Evolutionary conservation across 2,329 filamentous ascomycete species (phyloP), one percentile per base, ranked within the genome.

Genomic region (Sarocladium brachiariae): DNA sequence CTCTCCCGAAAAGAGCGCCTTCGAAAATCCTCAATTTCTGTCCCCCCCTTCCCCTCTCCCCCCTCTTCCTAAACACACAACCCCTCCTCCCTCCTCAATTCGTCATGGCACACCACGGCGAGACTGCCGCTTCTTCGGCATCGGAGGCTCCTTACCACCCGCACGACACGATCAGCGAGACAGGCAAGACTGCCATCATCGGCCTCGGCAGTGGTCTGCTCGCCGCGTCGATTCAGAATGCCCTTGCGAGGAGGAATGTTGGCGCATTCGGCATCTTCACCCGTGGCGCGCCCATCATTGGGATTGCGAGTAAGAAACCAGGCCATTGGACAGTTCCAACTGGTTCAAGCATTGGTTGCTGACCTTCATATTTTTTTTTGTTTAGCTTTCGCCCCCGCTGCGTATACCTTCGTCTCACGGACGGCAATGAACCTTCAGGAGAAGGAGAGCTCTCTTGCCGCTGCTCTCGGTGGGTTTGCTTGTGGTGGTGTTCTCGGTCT

Each of bases 351-450:
- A 52, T 55, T n/a, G 8, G 18, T 8, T 23, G 24, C 16, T 16
- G 34, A 10, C 16, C 14, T 16, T n/a, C 45, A 27, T 25, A 48
- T 30, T 4, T 35, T 21, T 3, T 33, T 4, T 21, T 24, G 25
- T 35, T 19, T 49, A 72, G 73, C 67, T 56, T 65, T 65, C 49
- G 64, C 61, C 68, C 87, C 87, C 62, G 83, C 81, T 61, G 78
- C 84, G 54, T 95, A 89, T 70, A 78, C 81, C 61, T 96, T 96
- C 74, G 77, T 84, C 59, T 84, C 80, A 60, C 79, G 78, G 59
- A 86, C 88, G 47, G 77, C 86, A 41, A 88, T 89, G 67, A 96
- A 96, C 72, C 74, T 96, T 57, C 84, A 90, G 62, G 78, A 90
- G 69, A 89, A 86, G 72, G 81, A 96, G 53, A 91, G 96, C 65